Conservation (phyloP, 2,329 filamentous ascomycete species). For the Colletotrichum destructivum region DNA sequence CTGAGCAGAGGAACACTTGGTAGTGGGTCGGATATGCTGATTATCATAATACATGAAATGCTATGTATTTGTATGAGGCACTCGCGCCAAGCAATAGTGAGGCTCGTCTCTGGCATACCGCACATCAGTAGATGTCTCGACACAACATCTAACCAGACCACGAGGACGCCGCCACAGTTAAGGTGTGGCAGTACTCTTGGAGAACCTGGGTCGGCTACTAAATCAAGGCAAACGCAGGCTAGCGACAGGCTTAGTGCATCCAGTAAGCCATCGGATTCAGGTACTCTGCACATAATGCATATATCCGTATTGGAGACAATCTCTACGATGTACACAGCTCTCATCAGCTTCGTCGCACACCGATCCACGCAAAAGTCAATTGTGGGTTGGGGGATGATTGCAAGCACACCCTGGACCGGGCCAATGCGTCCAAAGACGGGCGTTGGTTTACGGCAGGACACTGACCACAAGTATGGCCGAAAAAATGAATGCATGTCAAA, state of each 20-base stretch:
- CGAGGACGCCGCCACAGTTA: no score
- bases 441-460: constrained; percentile 18
- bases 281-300: background rate
- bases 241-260: background rate
- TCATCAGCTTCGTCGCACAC: background rate
- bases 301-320: background rate
- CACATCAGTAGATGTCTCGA: no score
- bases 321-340: background rate
- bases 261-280: background rate
- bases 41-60: background rate
- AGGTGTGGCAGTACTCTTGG: background rate
- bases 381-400: background rate
- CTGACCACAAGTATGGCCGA: constrained; percentile 10
- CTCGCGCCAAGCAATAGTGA: background rate
- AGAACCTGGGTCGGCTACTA: background rate
- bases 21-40: background rate
- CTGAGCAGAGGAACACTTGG: background rate
- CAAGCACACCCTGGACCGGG: background rate
- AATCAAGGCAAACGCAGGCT: background rate
- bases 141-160: no score
- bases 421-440: constrained; percentile 10
- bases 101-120: background rate
- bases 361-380: background rate
- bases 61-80: background rate
- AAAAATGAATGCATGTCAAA: constrained; percentile 15